A percentile compares a stretch with the other conserved stretches of the same genome.
phyloP scores from a whole-genome alignment of 192 early-diverging fungal species.

The Dissophora globulifera region DNA sequence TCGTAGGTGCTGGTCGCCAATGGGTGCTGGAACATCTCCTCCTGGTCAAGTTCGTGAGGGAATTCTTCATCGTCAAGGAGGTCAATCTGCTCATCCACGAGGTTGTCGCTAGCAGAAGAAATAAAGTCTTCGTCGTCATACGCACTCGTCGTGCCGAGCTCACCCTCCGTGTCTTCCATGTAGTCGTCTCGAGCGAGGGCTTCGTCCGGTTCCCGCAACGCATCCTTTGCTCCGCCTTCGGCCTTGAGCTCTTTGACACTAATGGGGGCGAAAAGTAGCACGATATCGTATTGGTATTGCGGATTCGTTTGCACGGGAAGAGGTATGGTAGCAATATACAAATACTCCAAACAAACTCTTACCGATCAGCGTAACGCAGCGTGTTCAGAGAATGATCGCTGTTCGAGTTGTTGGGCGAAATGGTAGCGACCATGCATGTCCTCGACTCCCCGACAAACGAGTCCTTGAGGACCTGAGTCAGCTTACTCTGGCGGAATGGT shows the following conservation, averaged over 20 bases:
- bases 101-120: conserved; percentile 50
- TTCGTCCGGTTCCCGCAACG: conserved; percentile 15
- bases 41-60: conserved; percentile 31
- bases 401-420: conserved; percentile 95
- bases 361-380: conserved; percentile 94
- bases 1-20: conserved; percentile 35
- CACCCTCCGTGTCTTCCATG: conserved; percentile 41
- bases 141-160: conserved; percentile 19
- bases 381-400: conserved; percentile 98
- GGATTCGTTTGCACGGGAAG: too few species aligned
- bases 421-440: conserved; percentile 99
- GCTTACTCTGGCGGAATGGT: conserved; percentile 96
- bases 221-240: conserved; percentile 29
- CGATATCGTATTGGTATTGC: too few species aligned
- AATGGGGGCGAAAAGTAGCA: background rate
- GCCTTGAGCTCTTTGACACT: conserved; percentile 48
- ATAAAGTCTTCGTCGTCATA: conserved; percentile 45
- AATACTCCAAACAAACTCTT: conserved; percentile 14
- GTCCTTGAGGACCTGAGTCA: conserved; percentile 98
- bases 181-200: conserved; percentile 21
- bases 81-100: conserved; percentile 52
- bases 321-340: too few species aligned
- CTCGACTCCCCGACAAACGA: conserved; percentile 98
- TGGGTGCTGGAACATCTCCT: conserved; percentile 42
- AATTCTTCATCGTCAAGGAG: conserved; percentile 50